Evolutionary conservation across 1,284 basidiomycete genomes (phyloP), one percentile per base, ranked within the genome.

Genomic region (Tetrapyrgos nigripes): DNA sequence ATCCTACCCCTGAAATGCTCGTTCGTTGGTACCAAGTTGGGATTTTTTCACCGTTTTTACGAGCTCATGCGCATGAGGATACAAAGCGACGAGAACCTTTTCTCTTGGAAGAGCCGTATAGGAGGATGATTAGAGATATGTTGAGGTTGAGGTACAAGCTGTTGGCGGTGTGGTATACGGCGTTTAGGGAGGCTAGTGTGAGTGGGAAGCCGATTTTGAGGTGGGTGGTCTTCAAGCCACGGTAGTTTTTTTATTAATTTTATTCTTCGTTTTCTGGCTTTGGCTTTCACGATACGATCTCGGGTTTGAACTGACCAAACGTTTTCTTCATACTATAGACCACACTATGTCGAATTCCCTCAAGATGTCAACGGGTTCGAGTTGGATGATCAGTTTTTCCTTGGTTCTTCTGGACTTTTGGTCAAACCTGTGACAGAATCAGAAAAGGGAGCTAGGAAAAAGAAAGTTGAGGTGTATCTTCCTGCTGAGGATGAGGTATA

Each of bases 11-110:
- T 1, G 97, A 99, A 71, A 94, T 98, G 87, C 88, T 99, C 28
- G 89, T 97, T 8, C 85, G 97, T 37, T 99, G 97, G 97, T 98
- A 99, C 71, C 94, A 94, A 78, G 91, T 96, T 35, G 97, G 97
- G 27, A 88, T 91, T 11, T 97, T 98, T 74, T 91, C 91, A 63
- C 97, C 97, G 3, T 99, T 99, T 86, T 97, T 99, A 90, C 88
- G 97, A 54, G 97, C 97, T 0, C 97, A 99, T 75, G 97, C 97
- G 4, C 96, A 98, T 74, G 91, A 98, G 67, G 97, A 99, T 75
- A 97, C 97, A 45, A 99, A 98, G 79, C 88, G 97, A 44, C 88
- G 97, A 49, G 97, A 99, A 75, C 97, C 97, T 0, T 99, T 91
- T 81, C 83, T 99, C 0, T 85, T 93, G 54, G 93, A 95, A 17